Conservation (phyloP, 2,329 filamentous ascomycete genomes). For the Neonectria ditissima region DNA sequence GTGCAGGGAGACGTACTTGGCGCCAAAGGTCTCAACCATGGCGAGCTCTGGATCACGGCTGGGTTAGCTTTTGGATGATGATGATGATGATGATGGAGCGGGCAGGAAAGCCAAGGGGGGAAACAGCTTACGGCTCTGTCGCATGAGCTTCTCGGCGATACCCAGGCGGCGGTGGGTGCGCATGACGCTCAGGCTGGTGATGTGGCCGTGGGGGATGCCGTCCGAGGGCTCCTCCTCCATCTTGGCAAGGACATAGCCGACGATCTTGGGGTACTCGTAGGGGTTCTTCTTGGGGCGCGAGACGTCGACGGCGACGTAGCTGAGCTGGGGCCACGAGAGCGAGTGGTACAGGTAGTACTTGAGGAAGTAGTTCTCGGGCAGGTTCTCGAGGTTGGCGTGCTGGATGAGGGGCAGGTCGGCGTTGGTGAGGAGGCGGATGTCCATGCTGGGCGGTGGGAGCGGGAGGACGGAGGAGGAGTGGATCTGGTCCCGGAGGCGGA, state of each 20-base stretch:
- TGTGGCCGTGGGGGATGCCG: conserved; percentile 93
- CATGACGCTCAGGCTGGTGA: conserved; percentile 96
- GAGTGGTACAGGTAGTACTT: conserved; percentile 99
- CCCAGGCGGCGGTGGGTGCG: conserved; percentile 90
- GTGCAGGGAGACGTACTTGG: conserved; percentile 94
- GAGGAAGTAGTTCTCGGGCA: conserved; percentile 99
- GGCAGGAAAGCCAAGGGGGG: too few species aligned
- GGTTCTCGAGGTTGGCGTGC: conserved; percentile 98
- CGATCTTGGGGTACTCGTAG: conserved; percentile 95
- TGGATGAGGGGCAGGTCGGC: conserved; percentile 93
- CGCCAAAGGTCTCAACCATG: conserved; percentile 95
- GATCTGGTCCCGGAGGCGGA: not conserved
- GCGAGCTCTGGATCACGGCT: conserved; percentile 77
- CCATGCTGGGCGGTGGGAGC: conserved; percentile 70
- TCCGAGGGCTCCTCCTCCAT: conserved; percentile 98
- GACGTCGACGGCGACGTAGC: conserved; percentile 94
- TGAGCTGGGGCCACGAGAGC: conserved; percentile 96
- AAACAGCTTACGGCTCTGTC: conserved; percentile 82
- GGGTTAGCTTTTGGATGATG: not conserved
- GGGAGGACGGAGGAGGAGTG: not conserved
- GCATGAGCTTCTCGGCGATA: conserved; percentile 97
- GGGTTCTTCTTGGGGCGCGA: conserved; percentile 80
- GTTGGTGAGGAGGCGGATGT: conserved; percentile 87
- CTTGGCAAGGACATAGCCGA: conserved; percentile 99
- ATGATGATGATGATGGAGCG: too few species aligned